A percentile compares a stretch with the other conserved stretches of the same genome.
These are phyloP conservation scores for Pluteus cervinus DNA, from an alignment of 768 basidiomycete species.

Conservation along the genomic window DNA sequence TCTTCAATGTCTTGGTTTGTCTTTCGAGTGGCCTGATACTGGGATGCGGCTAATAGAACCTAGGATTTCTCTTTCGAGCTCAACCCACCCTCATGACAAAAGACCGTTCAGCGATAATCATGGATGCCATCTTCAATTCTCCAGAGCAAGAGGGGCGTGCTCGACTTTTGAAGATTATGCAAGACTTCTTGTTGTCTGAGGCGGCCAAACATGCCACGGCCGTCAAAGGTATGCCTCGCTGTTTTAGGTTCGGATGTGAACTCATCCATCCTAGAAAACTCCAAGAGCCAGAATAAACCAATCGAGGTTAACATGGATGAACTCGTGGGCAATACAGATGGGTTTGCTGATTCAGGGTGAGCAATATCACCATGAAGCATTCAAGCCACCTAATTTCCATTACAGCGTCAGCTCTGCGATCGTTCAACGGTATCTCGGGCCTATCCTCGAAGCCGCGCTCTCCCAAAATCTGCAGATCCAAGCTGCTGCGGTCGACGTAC, in stretches of 20 bases:
- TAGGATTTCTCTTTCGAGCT: slow-evolving; percentile 88
- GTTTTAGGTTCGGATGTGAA: not conserved
- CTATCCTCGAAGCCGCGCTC: slow-evolving; percentile 77
- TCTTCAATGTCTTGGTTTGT: slow-evolving; percentile 79
- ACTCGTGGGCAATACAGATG: slow-evolving; percentile 90
- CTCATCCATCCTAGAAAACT: slow-evolving; percentile 22
- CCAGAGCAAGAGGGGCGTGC: slow-evolving; percentile 66
- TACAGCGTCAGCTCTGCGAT: slow-evolving; percentile 88
- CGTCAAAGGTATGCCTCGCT: slow-evolving; percentile 48
- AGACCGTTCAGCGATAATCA: slow-evolving; percentile 71
- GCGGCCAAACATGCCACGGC: slow-evolving; percentile 68
- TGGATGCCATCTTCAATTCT: slow-evolving; percentile 85
- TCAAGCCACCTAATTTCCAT: slow-evolving; percentile 1
- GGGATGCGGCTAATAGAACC: not conserved
- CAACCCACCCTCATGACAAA: slow-evolving; percentile 89
- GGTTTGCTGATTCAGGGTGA: slow-evolving; percentile 96
- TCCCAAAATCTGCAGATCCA: slow-evolving; percentile 69
- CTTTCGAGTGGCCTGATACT: not conserved
- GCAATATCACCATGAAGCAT: slow-evolving; percentile 13
- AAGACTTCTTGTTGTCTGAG: slow-evolving; percentile 86
- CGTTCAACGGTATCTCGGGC: slow-evolving; percentile 84
- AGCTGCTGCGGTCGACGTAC: slow-evolving; percentile 79
- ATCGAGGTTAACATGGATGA: slow-evolving; percentile 82
- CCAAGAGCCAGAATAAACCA: slow-evolving; percentile 37
- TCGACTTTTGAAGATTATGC: slow-evolving; percentile 79